These are phyloP conservation scores for Clitoria ternatea DNA, from an alignment of 306 rosid species.

Conservation along the genomic window DNA sequence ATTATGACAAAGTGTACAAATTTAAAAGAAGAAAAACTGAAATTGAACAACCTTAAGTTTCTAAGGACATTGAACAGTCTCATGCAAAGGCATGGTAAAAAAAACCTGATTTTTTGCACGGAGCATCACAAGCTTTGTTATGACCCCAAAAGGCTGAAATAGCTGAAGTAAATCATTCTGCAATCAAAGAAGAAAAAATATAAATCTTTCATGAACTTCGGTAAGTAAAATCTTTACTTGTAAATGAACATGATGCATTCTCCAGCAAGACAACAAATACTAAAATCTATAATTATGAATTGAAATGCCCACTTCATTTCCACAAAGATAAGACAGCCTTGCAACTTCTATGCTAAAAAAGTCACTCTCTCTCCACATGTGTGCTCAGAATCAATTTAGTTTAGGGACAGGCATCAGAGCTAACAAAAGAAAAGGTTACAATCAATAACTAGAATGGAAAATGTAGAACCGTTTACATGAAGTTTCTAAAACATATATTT, in stretches of 20 bases:
- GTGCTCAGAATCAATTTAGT: not conserved
- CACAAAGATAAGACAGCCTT: not conserved
- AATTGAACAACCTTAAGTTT: conserved; percentile 5
- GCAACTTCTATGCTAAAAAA: not conserved
- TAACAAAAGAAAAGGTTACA: not conserved
- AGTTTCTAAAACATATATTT: not conserved
- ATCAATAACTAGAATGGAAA: not conserved
- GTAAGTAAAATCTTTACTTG: not conserved
- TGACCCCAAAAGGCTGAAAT: conserved; percentile 90
- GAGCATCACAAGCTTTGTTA: conserved; percentile 92
- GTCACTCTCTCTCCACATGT: not conserved
- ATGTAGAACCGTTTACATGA: not conserved
- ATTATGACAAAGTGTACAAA: not conserved
- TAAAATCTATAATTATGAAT: not conserved
- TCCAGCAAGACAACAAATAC: not conserved
- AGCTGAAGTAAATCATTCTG: conserved; percentile 91
- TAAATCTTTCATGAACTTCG: conserved; percentile 7
- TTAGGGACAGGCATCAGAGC: not conserved
- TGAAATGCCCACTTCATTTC: not conserved
- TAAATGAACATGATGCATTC: not conserved
- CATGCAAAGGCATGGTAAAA: not conserved
- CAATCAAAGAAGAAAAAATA: not conserved
- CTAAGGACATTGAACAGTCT: not conserved
- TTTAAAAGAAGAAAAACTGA: conserved; percentile 13
- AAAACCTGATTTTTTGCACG: conserved; percentile 94